A percentile compares a stretch with the other conserved stretches of the same genome.
Evolutionary conservation across 805 yeast species (phyloP).

Genomic region (Wickerhamomyces xylosicus): DNA sequence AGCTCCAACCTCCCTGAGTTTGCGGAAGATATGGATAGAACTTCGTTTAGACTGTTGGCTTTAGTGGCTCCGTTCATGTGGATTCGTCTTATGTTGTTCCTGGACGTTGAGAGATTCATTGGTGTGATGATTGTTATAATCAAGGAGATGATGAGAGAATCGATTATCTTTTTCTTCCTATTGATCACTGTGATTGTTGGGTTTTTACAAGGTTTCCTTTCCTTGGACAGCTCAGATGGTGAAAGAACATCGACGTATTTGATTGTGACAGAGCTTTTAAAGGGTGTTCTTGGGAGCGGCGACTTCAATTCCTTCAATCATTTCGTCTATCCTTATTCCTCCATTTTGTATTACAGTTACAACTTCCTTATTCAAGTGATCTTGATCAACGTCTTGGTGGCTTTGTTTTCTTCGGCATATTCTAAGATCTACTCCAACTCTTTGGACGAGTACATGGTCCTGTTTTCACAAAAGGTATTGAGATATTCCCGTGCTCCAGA

Average conservation of each 20-base stretch:
- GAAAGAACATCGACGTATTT: slow-evolving; percentile 60
- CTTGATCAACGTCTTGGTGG: slow-evolving; percentile 74
- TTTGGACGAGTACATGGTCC: slow-evolving; percentile 74
- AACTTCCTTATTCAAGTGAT: slow-evolving; percentile 67
- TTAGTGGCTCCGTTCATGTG: slow-evolving; percentile 84
- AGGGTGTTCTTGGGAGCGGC: slow-evolving; percentile 68
- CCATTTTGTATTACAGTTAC: slow-evolving; percentile 66
- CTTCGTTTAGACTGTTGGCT: slow-evolving; percentile 61
- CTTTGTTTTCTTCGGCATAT: slow-evolving; percentile 78
- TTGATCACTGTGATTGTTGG: slow-evolving; percentile 65
- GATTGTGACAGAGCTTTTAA: slow-evolving; percentile 53
- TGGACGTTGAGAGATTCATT: slow-evolving; percentile 73
- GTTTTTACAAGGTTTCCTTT: slow-evolving; percentile 78
- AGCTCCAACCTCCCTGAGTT: slow-evolving; percentile 14
- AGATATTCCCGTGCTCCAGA: slow-evolving; percentile 86
- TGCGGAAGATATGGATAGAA: slow-evolving; percentile 31
- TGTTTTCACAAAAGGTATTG: slow-evolving; percentile 75
- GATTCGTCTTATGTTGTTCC: slow-evolving; percentile 63
- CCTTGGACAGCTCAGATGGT: slow-evolving; percentile 84
- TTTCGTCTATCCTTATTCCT: slow-evolving; percentile 81
- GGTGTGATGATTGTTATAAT: slow-evolving; percentile 85
- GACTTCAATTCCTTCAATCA: slow-evolving; percentile 58
- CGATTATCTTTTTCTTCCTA: slow-evolving; percentile 71
- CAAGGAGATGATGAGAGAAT: slow-evolving; percentile 80
- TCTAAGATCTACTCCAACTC: slow-evolving; percentile 75